Evolutionary conservation across 1,284 basidiomycete genomes (phyloP).

Genomic region (Afroboletus lepidellus): DNA sequence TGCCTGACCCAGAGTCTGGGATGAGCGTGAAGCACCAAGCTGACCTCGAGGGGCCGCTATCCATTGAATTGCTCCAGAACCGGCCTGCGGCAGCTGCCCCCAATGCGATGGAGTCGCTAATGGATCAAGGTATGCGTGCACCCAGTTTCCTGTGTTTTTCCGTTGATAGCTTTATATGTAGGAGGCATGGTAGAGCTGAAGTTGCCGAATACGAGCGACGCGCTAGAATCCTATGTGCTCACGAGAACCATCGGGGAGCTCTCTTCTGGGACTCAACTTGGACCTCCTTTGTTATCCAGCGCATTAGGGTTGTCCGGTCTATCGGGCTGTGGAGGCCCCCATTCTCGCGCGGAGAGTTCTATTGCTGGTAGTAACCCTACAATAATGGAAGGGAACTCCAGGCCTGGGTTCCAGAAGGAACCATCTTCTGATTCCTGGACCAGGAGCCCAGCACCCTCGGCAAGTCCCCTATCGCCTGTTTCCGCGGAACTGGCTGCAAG

Average conservation of each 20-base stretch:
- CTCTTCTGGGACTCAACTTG: conserved; percentile 44
- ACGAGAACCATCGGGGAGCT: conserved; percentile 48
- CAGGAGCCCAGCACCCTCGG: conserved; percentile 1
- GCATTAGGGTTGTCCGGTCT: conserved; percentile 1
- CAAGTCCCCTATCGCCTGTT: conserved; percentile 1
- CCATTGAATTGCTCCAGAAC: conserved; percentile 24
- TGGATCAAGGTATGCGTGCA: conserved; percentile 59
- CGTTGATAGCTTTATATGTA: conserved; percentile 23
- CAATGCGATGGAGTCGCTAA: conserved; percentile 60
- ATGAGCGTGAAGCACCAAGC: conserved; percentile 23
- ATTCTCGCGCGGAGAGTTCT: conserved; percentile 1
- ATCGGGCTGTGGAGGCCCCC: background rate
- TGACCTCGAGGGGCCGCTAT: conserved; percentile 28
- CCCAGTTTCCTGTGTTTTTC: background rate
- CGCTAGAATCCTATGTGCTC: conserved; percentile 41
- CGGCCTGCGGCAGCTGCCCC: conserved; percentile 31
- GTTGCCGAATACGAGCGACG: conserved; percentile 40
- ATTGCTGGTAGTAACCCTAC: conserved; percentile 1
- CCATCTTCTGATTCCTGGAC: conserved; percentile 4
- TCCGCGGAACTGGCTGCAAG: conserved; percentile 11
- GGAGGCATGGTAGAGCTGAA: conserved; percentile 62
- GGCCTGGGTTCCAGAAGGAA: conserved; percentile 1
- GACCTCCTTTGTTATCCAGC: conserved; percentile 38
- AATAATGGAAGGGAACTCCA: conserved; percentile 12
- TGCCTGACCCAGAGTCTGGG: conserved; percentile 28